phyloP scores from a whole-genome alignment of 2,329 filamentous ascomycete species.

The Botrytis sinoallii region DNA sequence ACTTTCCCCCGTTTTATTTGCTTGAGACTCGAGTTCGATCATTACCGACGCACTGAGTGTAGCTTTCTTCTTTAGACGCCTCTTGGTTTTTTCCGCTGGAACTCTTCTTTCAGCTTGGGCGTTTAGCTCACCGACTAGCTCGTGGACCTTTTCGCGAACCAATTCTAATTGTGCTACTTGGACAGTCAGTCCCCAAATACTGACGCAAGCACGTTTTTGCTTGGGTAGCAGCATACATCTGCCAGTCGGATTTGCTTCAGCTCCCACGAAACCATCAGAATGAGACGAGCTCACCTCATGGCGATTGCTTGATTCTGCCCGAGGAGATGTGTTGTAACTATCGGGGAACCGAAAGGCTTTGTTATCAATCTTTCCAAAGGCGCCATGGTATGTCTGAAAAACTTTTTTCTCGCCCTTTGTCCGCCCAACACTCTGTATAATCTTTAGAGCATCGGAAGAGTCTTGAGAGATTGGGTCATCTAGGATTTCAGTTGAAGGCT shows the following conservation, averaged over 20 bases:
- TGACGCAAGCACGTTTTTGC: neutral
- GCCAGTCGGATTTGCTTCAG: conserved; percentile 30
- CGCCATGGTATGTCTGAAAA: neutral
- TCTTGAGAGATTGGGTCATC: conserved; percentile 32
- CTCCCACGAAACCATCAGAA: conserved; percentile 33
- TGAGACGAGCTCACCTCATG: conserved; percentile 15
- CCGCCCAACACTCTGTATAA: neutral
- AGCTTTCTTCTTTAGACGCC: neutral
- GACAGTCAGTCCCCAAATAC: conserved; percentile 2
- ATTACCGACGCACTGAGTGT: neutral
- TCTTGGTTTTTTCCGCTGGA: no score
- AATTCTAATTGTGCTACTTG: conserved; percentile 21
- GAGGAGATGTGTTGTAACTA: neutral
- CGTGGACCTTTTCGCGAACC: conserved; percentile 18
- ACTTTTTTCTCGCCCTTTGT: neutral
- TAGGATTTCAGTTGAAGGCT: conserved; percentile 23
- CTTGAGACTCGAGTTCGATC: neutral
- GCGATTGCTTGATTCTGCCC: neutral
- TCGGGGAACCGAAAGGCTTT: conserved; percentile 28
- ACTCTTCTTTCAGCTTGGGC: neutral
- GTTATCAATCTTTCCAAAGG: conserved; percentile 20
- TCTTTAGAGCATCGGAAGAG: neutral
- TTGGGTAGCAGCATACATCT: conserved; percentile 25
- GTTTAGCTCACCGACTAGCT: neutral
- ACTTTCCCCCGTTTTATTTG: neutral